Evolutionary conservation across 2,329 filamentous ascomycete genomes (phyloP).

Genomic region (Pseudogymnoascus sp.): DNA sequence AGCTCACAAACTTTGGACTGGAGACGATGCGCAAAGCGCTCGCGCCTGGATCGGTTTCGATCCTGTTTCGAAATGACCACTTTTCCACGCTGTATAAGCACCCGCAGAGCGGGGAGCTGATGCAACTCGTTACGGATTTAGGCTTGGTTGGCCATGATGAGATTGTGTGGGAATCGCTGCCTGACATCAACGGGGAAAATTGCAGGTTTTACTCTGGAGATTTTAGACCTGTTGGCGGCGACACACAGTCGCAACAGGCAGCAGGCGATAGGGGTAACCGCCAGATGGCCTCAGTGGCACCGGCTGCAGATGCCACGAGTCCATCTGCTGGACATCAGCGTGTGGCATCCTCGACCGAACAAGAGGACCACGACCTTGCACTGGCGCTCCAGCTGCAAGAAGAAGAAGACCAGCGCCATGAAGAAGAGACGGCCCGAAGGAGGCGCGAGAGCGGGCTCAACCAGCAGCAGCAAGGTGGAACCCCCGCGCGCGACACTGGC

Average conservation of each 20-base stretch:
- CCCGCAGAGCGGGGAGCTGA: conserved; percentile 63
- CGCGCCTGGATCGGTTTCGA: conserved; percentile 70
- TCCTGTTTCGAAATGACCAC: conserved; percentile 94
- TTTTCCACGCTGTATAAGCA: conserved; percentile 93
- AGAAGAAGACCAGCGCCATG: conserved; percentile 76
- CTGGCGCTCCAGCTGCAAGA: conserved; percentile 89
- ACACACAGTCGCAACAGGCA: background rate
- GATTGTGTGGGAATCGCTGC: conserved; percentile 90
- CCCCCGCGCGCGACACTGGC: background rate
- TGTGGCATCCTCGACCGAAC: conserved; percentile 35
- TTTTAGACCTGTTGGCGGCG: conserved; percentile 72
- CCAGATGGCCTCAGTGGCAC: conserved; percentile 24
- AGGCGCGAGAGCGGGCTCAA: conserved; percentile 59
- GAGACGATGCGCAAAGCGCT: conserved; percentile 63
- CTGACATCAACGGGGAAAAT: conserved; percentile 75
- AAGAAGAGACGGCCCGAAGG: conserved; percentile 50
- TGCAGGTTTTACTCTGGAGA: conserved; percentile 85
- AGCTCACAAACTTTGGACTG: conserved; percentile 76
- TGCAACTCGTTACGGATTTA: conserved; percentile 84
- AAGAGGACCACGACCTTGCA: conserved; percentile 79
- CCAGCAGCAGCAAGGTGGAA: conserved; percentile 52
- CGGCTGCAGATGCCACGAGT: background rate
- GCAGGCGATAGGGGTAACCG: conserved; percentile 22
- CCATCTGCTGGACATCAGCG: background rate
- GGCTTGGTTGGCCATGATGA: conserved; percentile 84